phyloP scores from a whole-genome alignment of 2,329 filamentous ascomycete genomes.

The Colletotrichum navitas region DNA sequence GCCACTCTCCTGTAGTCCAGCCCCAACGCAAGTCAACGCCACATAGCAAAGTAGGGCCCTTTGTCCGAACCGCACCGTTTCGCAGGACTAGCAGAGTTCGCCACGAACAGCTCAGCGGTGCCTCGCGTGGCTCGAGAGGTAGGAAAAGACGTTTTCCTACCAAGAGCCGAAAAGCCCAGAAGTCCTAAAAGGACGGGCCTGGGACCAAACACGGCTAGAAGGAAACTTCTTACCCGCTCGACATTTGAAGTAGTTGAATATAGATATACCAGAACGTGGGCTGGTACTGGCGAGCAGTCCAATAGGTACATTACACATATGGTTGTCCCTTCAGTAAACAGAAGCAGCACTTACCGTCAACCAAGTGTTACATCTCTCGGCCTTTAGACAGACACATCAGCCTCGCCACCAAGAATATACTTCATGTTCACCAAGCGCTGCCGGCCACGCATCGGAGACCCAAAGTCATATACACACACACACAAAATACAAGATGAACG shows the following conservation, averaged over 20 bases:
- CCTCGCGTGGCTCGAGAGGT: conserved; percentile 20
- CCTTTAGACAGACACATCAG: conserved; percentile 2
- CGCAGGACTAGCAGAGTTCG: conserved; percentile 28
- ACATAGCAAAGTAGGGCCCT: conserved; percentile 26
- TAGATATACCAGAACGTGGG: too few species aligned
- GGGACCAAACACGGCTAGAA: background rate
- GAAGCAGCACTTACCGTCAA: conserved; percentile 2
- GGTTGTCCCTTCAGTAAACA: background rate
- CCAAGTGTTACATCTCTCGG: conserved; percentile 7
- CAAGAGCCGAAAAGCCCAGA: background rate
- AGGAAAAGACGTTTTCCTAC: background rate
- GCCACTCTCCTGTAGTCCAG: conserved; percentile 9
- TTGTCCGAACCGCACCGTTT: conserved; percentile 30
- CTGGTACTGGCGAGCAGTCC: background rate
- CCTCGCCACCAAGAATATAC: conserved; percentile 14
- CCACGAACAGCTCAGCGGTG: conserved; percentile 21
- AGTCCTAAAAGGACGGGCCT: background rate
- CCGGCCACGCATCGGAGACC: background rate
- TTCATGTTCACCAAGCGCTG: background rate
- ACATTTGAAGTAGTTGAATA: background rate
- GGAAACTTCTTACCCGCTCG: background rate
- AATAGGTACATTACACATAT: background rate
- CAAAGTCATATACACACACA: background rate
- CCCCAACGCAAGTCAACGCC: conserved; percentile 24
- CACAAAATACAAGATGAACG: conserved; percentile 15